phyloP scores from a whole-genome alignment of 176 grass and related monocot genomes.

The Saccharum spontaneum region DNA sequence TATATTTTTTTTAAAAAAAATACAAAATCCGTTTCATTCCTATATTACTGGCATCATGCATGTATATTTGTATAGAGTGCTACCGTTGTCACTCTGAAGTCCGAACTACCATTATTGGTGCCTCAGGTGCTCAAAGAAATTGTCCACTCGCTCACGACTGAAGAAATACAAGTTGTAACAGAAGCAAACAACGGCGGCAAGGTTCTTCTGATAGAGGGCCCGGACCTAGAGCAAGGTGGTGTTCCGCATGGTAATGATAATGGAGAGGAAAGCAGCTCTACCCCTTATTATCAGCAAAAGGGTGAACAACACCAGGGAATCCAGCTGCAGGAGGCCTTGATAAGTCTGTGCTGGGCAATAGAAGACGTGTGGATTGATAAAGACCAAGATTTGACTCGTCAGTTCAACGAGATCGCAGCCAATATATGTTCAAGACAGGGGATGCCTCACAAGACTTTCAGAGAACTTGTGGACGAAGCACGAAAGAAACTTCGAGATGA shows the following conservation, averaged over 20 bases:
- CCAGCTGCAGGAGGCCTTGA: not conserved
- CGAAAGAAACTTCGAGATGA: accelerated
- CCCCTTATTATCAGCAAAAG: not conserved
- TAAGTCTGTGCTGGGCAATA: not conserved
- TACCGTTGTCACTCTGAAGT: too few species aligned
- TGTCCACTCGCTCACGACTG: too few species aligned
- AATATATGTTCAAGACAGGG: not conserved
- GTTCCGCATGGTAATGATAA: not conserved
- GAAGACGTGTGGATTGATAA: too few species aligned
- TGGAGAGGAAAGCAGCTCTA: not conserved
- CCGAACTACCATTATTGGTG: too few species aligned
- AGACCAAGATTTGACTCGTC: not conserved
- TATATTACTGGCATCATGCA: too few species aligned
- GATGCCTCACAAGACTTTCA: not conserved
- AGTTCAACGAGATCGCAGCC: not conserved
- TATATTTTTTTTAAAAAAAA: too few species aligned
- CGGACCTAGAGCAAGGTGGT: not conserved
- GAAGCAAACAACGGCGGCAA: too few species aligned
- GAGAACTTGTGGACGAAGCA: not conserved
- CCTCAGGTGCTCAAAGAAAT: not conserved
- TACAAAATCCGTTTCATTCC: not conserved
- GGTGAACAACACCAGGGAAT: not conserved
- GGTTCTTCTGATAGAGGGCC: too few species aligned
- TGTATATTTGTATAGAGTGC: too few species aligned
- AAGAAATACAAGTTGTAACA: too few species aligned